Evolutionary conservation across 2,329 filamentous ascomycete genomes (phyloP), one percentile per base, ranked within the genome.

Genomic region (Ascochyta fabae): DNA sequence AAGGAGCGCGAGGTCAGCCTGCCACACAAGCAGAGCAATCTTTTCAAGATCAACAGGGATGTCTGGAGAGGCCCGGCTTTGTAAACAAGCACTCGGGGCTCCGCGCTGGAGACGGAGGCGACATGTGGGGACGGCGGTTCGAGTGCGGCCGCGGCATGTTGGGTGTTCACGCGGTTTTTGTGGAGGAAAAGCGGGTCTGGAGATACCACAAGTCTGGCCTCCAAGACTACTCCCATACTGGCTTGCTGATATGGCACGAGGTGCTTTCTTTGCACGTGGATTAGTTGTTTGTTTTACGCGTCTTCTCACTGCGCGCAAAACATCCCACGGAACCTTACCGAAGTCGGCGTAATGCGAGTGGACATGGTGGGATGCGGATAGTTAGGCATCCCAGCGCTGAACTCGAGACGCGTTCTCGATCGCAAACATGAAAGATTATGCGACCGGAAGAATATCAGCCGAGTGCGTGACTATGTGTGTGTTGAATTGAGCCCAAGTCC

Each of bases 21-120:
- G 61, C 89, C 92, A 1, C 93, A 98, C 74, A 99, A 99, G 76
- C 92, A 96, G 73, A 88, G 91, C 6, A 96, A 93, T 76, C 83
- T 94, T 58, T 89, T 96, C 77, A 89, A 89, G 68, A 83, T 96
- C 60, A 83, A 86, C 53, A 83, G 94, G 57, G 92, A 96, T 62
- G 85, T 83, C 19, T 98, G 92, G 89, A 69, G 69, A 16, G 68
- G 67, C 2, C 73, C 73, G 41, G 62, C 62, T 8, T 52, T 72
- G 52, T 72, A 56, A 65, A 43, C 39, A 45, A 7, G 42, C 46
- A 44, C 24, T 44, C 36, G 48, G 36, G 40, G 48, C 49, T 45
- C 48, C 48, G 48, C 55, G 48, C 24, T 56, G 47, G 48, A 48
- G 43, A 40, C 33, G 47, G 43, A 41, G 43, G 36, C 39, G 33